Evolutionary conservation across 139 green algal species (phyloP).

Genomic region (Micromonas commoda): DNA sequence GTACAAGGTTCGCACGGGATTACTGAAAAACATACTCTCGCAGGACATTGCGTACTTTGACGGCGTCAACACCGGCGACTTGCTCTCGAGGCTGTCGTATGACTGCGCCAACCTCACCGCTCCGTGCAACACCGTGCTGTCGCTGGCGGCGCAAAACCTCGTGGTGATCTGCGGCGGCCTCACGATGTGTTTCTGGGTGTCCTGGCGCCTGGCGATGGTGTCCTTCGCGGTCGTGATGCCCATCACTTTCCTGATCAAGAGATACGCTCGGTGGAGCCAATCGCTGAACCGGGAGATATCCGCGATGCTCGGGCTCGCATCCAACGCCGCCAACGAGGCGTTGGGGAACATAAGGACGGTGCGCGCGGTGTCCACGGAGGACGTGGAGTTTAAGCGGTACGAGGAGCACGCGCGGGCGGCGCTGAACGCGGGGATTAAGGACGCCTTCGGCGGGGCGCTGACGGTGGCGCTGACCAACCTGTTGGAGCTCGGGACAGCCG

Average conservation of each 20-base stretch:
- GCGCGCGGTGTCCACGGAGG: conserved; percentile 42
- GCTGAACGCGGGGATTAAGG: conserved; percentile 36
- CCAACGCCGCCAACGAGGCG: conserved; percentile 35
- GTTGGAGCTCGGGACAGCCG: conserved; percentile 42
- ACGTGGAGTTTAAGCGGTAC: conserved; percentile 39
- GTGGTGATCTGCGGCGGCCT: conserved; percentile 37
- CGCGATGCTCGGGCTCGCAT: conserved; percentile 19
- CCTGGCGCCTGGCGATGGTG: conserved; percentile 47
- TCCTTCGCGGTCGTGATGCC: conserved; percentile 50
- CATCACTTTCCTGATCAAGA: conserved; percentile 42
- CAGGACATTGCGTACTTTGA: conserved; percentile 16
- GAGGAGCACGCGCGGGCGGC: conserved; percentile 37
- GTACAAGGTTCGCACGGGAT: neutral
- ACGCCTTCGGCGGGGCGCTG: conserved; percentile 42
- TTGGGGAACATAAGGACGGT: conserved; percentile 48
- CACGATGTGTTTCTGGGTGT: conserved; percentile 43
- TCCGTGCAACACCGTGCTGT: conserved; percentile 1
- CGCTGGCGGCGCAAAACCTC: neutral
- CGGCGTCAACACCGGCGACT: neutral
- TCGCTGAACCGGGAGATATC: conserved; percentile 42
- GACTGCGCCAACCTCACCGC: neutral
- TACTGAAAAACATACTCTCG: neutral
- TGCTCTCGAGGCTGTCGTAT: conserved; percentile 5
- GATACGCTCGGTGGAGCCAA: conserved; percentile 43
- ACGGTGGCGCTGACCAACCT: conserved; percentile 45